Evolutionary conservation across 495 filamentous ascomycete species (phyloP), one percentile per base, ranked within the genome.

Genomic region (Aspergillus bridgeri): DNA sequence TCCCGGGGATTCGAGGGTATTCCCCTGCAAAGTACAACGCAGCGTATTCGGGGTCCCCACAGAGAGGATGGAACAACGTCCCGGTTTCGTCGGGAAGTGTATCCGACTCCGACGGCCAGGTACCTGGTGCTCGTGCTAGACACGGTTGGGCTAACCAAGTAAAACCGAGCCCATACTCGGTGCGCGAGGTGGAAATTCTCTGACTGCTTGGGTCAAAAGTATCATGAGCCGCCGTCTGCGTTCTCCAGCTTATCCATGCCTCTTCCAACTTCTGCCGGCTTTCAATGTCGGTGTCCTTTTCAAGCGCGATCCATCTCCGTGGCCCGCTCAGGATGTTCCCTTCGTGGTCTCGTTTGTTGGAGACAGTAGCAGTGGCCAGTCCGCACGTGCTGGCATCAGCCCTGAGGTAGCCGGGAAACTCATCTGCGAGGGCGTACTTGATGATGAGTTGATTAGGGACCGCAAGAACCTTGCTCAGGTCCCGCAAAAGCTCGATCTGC

Each of bases 21-120:
- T 48, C 46, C 17, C 46, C 46, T 48, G 46, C 46, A 48, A 48
- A 48, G 19, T 48, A 48, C 19, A 48, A 20, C 46, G 46, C 46
- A 5, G 19, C 46, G 23, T 48, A 48, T 20, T 48, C 46, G 1
- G 20, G 46, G 6, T 48, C 46, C 15, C 46, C 46, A 8, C 20
- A 22, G 46, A 48, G 46, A 24, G 19, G 46, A 11, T 48, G 18
- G 17, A 22, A 48, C 6, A 48, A 48, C 0, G 19, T 48, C 46
- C 46, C 46, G 13, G 19, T 6, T 6, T 48, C 46, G 19, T 23
- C 46, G 1, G 20, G 11, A 0, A 24, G 8, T 17, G 46, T 20
- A 11, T 13, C 4, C 8, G 46, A 48, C 4, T 21, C 20, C 6
- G 23, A 13, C n/a, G 5, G 4, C 46, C 23, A 15, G 5, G 46